Conservation (phyloP, 768 basidiomycete genomes). For the Pulveroboletus sp. region DNA sequence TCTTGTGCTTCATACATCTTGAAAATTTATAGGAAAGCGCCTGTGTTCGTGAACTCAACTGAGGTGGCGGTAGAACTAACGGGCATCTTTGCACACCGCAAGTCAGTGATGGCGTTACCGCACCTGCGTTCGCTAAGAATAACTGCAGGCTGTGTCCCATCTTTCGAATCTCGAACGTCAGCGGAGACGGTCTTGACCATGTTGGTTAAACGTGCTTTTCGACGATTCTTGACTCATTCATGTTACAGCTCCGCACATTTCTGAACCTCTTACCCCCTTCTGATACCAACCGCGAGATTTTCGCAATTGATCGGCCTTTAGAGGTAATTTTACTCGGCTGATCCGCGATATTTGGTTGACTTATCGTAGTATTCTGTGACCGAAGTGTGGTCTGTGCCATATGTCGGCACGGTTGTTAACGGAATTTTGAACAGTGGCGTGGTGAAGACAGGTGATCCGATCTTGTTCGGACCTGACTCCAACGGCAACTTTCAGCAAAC, state of each 20-base stretch:
- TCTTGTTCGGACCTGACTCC: conserved; percentile 87
- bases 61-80: conserved; percentile 81
- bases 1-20: neutral
- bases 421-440: conserved; percentile 76
- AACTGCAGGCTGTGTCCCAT: conserved; percentile 76
- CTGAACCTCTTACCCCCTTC: conserved; percentile 88
- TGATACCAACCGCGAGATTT: conserved; percentile 78
- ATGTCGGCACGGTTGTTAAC: conserved; percentile 80
- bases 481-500: conserved; percentile 84
- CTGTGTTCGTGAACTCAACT: conserved; percentile 77
- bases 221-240: conserved; percentile 9
- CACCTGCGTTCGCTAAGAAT: conserved; percentile 1
- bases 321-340: conserved; percentile 47
- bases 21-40: conserved; percentile 54
- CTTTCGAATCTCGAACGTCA: conserved; percentile 91
- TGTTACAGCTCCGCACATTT: conserved; percentile 70
- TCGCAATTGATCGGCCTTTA: conserved; percentile 70
- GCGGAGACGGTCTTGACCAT: conserved; percentile 82
- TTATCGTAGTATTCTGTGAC: conserved; percentile 68
- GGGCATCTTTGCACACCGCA: conserved; percentile 66
- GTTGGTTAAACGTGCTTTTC: conserved; percentile 35
- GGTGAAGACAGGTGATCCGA: conserved; percentile 72
- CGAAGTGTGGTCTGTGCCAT: conserved; percentile 85
- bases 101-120: conserved; percentile 37
- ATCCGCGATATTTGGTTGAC: conserved; percentile 5